Conservation (phyloP, 1,284 basidiomycete genomes). For the Heterobasidion irregulare region DNA sequence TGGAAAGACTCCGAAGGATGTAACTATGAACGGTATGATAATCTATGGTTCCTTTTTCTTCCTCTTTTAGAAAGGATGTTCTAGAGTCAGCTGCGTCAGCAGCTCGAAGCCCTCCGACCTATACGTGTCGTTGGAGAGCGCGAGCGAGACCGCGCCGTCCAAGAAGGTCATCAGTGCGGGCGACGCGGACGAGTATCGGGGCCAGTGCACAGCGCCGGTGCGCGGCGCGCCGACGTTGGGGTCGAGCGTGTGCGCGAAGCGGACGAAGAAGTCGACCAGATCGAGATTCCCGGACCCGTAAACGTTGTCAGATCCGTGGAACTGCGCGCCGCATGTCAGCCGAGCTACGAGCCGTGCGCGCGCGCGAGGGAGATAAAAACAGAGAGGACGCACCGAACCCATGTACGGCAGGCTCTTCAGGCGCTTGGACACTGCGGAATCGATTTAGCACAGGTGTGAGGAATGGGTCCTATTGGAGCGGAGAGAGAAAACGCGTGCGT, state of each 20-base stretch:
- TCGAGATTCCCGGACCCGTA: constrained; percentile 23
- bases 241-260: constrained; percentile 32
- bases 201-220: constrained; percentile 31
- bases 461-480: constrained; percentile 5
- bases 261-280: constrained; percentile 22
- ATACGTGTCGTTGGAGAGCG: constrained; percentile 28
- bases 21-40: too few relatives aligned
- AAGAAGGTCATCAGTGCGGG: constrained; percentile 27
- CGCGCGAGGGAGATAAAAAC: neutral
- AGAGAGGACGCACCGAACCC: constrained; percentile 6
- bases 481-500: neutral
- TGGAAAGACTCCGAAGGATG: too few relatives aligned
- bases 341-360: neutral
- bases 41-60: too few relatives aligned
- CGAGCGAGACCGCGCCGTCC: constrained; percentile 29
- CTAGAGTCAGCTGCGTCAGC: neutral
- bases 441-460: neutral
- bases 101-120: constrained; percentile 23
- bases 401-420: constrained; percentile 7
- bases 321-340: neutral
- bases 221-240: constrained; percentile 30
- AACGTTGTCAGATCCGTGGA: neutral
- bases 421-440: constrained; percentile 9
- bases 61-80: too few relatives aligned
- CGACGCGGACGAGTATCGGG: constrained; percentile 27